Base-by-base conservation (phyloP, 2,329 filamentous ascomycete genomes). In the Exophiala oligosperma region DNA sequence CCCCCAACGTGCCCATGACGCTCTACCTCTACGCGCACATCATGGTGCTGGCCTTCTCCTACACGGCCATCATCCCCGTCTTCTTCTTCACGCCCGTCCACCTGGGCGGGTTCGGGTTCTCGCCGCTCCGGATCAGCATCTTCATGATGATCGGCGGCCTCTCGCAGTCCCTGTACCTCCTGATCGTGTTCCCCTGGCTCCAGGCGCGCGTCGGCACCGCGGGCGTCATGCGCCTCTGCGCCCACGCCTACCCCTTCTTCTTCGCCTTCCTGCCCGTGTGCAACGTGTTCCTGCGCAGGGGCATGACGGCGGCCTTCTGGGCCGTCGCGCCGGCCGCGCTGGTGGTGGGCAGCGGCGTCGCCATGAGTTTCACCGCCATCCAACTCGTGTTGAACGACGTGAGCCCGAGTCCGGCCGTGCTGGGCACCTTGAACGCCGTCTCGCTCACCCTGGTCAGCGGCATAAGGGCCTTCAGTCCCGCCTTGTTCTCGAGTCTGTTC, bases 321-420 rank as follows among this genome's bases (percentile, higher is more conserved):
- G 68, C 81, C 2, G 49, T 79, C 1, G 74, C 70, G 1, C 77
- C 78, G 0, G 62, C 73, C 0, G 50, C 72, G 8, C 70, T 86
- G 9, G 74, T 76, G 0, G n/a, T 89, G 0, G 87, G 86, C 0
- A 80, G 80, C 11, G 84, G 85, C 1, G 82, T 90, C 0, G 80
- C 79, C 49, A 91, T 90, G 87, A 77, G 81, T 1, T 89, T 88
- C 68, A 92, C 62, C 0, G 85, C 79, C 1, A 80, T 87, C 0
- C 89, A 92, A 75, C 83, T 93, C 7, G 84, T 85, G 0, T 69
- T 93, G 32, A 93, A 93, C 71, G 88, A 92, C 57, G 83, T 89
- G 1, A 81, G 86, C 0, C 90, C 90, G 0, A 84, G 79, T 8
- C 80, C 84, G 1, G 76, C 78, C 43, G 81, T 84, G 0, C 76